phyloP scores from a whole-genome alignment of 441 rosid genomes.

The Erodium moschatum region DNA sequence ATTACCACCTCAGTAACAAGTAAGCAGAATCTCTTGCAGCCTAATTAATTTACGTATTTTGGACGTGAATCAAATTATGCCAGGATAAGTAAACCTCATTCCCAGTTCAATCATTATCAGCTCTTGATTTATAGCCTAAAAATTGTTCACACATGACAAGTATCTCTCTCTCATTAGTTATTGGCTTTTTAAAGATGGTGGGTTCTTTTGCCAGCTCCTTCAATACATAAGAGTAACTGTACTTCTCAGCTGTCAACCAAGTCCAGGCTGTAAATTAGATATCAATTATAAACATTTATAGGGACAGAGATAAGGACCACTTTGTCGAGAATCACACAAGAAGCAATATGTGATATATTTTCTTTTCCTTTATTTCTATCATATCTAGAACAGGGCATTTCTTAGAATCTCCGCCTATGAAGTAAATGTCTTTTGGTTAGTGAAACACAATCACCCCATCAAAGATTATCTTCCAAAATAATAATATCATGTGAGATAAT shows the following conservation, averaged over 20 bases:
- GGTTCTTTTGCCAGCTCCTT: neutral
- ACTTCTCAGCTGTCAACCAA: neutral
- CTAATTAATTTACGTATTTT: neutral
- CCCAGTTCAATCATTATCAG: neutral
- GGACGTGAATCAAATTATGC: neutral
- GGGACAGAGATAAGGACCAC: neutral
- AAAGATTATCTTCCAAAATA: constrained; percentile 1
- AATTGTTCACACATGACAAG: neutral
- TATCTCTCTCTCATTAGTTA: neutral
- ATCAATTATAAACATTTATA: neutral
- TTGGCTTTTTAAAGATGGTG: neutral
- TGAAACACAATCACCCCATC: neutral
- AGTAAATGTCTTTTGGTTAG: neutral
- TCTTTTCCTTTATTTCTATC: neutral
- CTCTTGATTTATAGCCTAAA: neutral
- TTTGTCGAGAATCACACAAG: neutral
- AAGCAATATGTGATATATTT: neutral
- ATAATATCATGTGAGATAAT: neutral
- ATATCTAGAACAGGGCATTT: neutral
- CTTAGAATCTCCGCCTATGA: neutral
- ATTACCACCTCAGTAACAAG: neutral
- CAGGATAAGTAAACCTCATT: neutral
- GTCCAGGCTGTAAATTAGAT: neutral
- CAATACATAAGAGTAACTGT: neutral
- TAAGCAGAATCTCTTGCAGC: neutral